Conservation (phyloP, 768 basidiomycete genomes). For the Cyclocybe cylindracea region DNA sequence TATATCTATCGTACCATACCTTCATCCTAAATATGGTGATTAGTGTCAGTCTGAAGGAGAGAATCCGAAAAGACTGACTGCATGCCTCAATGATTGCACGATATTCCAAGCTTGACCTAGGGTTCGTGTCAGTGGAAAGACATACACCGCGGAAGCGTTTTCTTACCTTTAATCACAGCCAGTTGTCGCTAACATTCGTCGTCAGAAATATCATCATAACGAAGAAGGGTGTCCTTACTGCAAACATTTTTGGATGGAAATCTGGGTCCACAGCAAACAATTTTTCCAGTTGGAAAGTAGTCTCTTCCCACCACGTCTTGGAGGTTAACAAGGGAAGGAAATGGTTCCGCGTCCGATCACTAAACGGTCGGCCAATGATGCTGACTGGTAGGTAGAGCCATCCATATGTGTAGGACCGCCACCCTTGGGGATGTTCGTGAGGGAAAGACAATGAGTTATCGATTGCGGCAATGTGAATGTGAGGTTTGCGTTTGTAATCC, state of each 20-base stretch:
- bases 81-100: conserved; percentile 78
- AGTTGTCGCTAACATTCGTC: conserved; percentile 64
- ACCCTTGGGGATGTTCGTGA: conserved; percentile 83
- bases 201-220: conserved; percentile 5
- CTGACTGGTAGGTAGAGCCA: conserved; percentile 88
- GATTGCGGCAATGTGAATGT: conserved; percentile 91
- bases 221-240: conserved; percentile 40
- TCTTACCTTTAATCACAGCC: conserved; percentile 80
- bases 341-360: conserved; percentile 76
- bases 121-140: not conserved
- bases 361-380: conserved; percentile 84
- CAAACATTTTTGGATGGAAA: conserved; percentile 90
- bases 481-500: conserved; percentile 66
- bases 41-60: conserved; percentile 1
- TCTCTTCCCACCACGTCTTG: conserved; percentile 90
- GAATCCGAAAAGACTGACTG: conserved; percentile 44
- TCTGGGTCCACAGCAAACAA: conserved; percentile 82
- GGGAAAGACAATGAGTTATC: conserved; percentile 94
- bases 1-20: conserved; percentile 80
- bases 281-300: conserved; percentile 73
- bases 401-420: conserved; percentile 82
- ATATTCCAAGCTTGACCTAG: conserved; percentile 87
- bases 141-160: not conserved
- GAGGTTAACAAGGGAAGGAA: conserved; percentile 83
- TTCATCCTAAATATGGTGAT: conserved; percentile 57